phyloP scores from a whole-genome alignment of 352 stramenopile species.

The Phytophthora sp. region DNA sequence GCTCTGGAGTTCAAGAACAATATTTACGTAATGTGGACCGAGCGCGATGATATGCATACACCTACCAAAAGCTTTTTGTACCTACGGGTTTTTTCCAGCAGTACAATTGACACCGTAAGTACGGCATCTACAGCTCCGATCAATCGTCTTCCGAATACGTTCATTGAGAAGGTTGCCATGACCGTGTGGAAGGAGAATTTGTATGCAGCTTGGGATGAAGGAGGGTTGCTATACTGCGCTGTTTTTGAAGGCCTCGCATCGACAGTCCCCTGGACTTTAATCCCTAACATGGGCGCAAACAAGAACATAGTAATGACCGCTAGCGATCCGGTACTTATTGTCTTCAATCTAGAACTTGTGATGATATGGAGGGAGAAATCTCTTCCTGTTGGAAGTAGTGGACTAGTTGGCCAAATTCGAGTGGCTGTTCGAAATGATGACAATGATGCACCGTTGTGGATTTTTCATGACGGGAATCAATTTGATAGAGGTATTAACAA shows the following conservation, averaged over 20 bases:
- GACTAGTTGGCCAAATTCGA: constrained; percentile 54
- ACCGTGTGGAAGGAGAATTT: constrained; percentile 50
- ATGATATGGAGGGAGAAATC: constrained; percentile 65
- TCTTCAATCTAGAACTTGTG: constrained; percentile 67
- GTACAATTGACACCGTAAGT: constrained; percentile 39
- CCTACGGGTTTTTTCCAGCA: constrained; percentile 52
- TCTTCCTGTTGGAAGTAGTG: constrained; percentile 7
- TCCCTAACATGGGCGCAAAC: constrained; percentile 71
- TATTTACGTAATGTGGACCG: constrained; percentile 75
- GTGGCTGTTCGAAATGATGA: constrained; percentile 63
- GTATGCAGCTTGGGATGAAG: constrained; percentile 78
- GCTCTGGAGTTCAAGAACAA: constrained; percentile 44
- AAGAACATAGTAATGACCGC: constrained; percentile 57
- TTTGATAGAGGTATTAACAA: constrained; percentile 50
- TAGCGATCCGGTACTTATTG: constrained; percentile 48
- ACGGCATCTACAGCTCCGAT: constrained; percentile 30
- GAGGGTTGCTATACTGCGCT: constrained; percentile 61
- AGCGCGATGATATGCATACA: constrained; percentile 45
- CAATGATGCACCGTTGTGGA: constrained; percentile 59
- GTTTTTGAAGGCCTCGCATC: constrained; percentile 52
- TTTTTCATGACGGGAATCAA: constrained; percentile 75
- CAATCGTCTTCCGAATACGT: constrained; percentile 54
- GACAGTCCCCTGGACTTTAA: constrained; percentile 51
- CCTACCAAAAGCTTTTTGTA: constrained; percentile 60
- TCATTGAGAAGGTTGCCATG: constrained; percentile 57